Evolutionary conservation across 2,329 filamentous ascomycete genomes (phyloP).

Genomic region (Aspergillus awamori): DNA sequence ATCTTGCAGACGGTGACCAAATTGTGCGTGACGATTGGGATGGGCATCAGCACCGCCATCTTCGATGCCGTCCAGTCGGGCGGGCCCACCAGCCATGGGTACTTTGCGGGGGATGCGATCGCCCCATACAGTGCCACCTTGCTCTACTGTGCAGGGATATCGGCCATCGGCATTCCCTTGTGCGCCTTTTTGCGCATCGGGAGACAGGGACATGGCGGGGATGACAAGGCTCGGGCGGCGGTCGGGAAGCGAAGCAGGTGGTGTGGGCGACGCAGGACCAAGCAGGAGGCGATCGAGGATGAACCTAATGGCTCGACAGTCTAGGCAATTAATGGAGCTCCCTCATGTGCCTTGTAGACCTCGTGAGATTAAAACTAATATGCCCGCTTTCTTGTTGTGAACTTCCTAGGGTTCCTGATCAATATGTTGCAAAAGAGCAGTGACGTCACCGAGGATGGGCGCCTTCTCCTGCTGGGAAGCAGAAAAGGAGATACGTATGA

Average conservation of each 20-base stretch:
- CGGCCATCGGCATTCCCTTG: neutral
- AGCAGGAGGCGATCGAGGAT: neutral
- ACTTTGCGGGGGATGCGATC: slow-evolving; percentile 1
- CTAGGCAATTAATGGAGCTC: no score
- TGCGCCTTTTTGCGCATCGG: slow-evolving; percentile 7
- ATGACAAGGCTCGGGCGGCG: neutral
- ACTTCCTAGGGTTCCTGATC: no score
- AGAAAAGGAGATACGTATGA: no score
- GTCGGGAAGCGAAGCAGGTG: neutral
- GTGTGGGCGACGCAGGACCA: neutral
- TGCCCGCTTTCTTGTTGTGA: no score
- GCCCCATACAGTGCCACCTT: slow-evolving; percentile 6
- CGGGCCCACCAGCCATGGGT: neutral
- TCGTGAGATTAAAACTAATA: no score
- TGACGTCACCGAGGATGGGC: no score
- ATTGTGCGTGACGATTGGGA: slow-evolving; percentile 58
- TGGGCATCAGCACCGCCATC: slow-evolving; percentile 54
- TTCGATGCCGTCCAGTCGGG: slow-evolving; percentile 3
- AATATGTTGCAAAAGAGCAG: no score
- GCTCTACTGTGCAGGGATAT: slow-evolving; percentile 4
- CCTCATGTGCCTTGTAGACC: no score
- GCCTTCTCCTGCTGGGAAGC: neutral
- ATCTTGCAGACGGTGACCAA: slow-evolving; percentile 69
- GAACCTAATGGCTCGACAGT: no score
- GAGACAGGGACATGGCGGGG: slow-evolving; percentile 1